Percentiles rank a stretch among this genome's conserved stretches.
Conservation (phyloP, 2,329 filamentous ascomycete species). For the Kalaharituber pfeilii region DNA sequence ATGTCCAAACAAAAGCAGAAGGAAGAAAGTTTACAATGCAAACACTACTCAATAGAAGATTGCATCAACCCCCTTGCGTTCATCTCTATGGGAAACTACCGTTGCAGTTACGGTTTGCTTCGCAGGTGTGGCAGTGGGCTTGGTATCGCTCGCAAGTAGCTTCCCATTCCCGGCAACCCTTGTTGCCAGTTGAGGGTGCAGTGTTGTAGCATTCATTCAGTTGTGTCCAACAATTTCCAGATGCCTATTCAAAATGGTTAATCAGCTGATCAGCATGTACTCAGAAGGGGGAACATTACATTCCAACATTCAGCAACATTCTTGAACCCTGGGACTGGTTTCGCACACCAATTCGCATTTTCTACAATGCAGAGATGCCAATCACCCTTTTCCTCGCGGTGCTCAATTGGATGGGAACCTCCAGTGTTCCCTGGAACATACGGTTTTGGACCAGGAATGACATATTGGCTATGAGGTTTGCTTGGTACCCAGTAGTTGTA, state of each 20-base stretch:
- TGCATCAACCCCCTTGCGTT: no score
- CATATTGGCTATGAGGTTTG: slow-evolving; percentile 37
- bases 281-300: slow-evolving; percentile 22
- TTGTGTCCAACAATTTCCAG: slow-evolving; percentile 42
- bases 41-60: no score
- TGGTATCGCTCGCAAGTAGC: slow-evolving; percentile 36
- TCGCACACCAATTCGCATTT: slow-evolving; percentile 57
- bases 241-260: slow-evolving; percentile 24
- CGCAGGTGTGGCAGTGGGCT: slow-evolving; percentile 3
- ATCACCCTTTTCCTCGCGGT: slow-evolving; percentile 7
- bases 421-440: slow-evolving; percentile 16
- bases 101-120: neutral
- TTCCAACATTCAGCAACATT: slow-evolving; percentile 43
- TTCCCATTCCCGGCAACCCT: slow-evolving; percentile 45
- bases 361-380: slow-evolving; percentile 39
- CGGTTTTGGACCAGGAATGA: slow-evolving; percentile 38
- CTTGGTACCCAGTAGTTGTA: slow-evolving; percentile 45
- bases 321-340: slow-evolving; percentile 41
- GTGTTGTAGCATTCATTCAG: slow-evolving; percentile 40
- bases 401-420: neutral
- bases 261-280: neutral
- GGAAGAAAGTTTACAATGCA: no score
- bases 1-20: no score
- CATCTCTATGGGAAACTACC: slow-evolving; percentile 1
- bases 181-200: slow-evolving; percentile 41